Percentiles rank a stretch among this genome's conserved stretches.
These are phyloP conservation scores for Suillus tomentosus DNA, from an alignment of 768 basidiomycete species.

Conservation along the genomic window DNA sequence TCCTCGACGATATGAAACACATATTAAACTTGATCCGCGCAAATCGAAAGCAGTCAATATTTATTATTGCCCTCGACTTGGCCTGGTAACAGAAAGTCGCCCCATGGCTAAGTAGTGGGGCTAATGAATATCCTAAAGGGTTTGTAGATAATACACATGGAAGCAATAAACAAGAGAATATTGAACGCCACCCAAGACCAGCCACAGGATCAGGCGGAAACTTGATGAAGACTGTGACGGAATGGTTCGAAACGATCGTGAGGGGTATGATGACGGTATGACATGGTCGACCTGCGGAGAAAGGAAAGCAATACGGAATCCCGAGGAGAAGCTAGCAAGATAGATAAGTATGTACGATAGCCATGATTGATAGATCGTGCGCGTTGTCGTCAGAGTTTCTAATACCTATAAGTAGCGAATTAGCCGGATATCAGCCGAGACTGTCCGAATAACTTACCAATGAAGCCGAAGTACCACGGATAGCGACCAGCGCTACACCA, in stretches of 20 bases:
- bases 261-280: conserved; percentile 28
- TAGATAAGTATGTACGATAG: conserved; percentile 37
- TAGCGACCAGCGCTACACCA: conserved; percentile 25
- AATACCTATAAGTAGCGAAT: conserved; percentile 20
- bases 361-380: conserved; percentile 34
- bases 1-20: background rate
- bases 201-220: conserved; percentile 9
- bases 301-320: conserved; percentile 28
- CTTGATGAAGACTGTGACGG: conserved; percentile 18
- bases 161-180: conserved; percentile 30
- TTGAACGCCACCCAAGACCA: conserved; percentile 15
- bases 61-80: conserved; percentile 16
- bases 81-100: conserved; percentile 15
- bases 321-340: conserved; percentile 31
- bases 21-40: background rate
- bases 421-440: conserved; percentile 3
- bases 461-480: conserved; percentile 24
- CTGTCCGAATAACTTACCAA: background rate
- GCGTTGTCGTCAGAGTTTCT: conserved; percentile 32
- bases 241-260: conserved; percentile 30
- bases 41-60: conserved; percentile 11
- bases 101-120: conserved; percentile 15
- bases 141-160: conserved; percentile 32
- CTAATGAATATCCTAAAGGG: conserved; percentile 29
- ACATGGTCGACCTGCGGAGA: conserved; percentile 34